These are phyloP conservation scores for Multifurca ochricompacta DNA, from an alignment of 768 basidiomycete genomes.

Conservation along the genomic window DNA sequence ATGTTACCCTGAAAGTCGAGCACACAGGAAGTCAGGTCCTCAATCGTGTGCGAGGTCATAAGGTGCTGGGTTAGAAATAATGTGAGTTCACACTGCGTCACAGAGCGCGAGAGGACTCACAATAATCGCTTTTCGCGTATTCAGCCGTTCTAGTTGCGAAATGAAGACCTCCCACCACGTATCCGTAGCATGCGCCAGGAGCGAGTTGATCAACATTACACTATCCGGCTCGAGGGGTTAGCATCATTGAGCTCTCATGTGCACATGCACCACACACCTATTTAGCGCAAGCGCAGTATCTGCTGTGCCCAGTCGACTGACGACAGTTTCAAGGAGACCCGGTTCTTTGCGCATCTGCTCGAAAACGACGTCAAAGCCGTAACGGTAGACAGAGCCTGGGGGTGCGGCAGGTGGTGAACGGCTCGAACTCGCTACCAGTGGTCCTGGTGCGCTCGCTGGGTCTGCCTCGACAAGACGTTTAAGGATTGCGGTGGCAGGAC, in stretches of 20 bases:
- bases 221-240: conserved; percentile 31
- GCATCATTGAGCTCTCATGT: conserved; percentile 17
- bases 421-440: conserved; percentile 53
- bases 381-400: conserved; percentile 69
- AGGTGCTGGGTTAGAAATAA: conserved; percentile 45
- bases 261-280: conserved; percentile 40
- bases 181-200: conserved; percentile 74
- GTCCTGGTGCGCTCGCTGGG: conserved; percentile 56
- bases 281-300: conserved; percentile 82
- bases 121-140: conserved; percentile 74
- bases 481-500: conserved; percentile 84
- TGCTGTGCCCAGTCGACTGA: conserved; percentile 66
- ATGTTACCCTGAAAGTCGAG: conserved; percentile 86
- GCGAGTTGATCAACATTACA: conserved; percentile 85
- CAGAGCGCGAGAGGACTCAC: conserved; percentile 36
- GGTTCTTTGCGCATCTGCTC: conserved; percentile 72
- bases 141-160: conserved; percentile 62
- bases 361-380: conserved; percentile 79
- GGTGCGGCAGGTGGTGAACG: conserved; percentile 42
- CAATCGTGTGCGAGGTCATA: conserved; percentile 74
- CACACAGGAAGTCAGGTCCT: conserved; percentile 76
- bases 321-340: conserved; percentile 72
- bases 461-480: conserved; percentile 87
- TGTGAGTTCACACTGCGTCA: conserved; percentile 7
- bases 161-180: conserved; percentile 74